Evolutionary conservation across 2,329 filamentous ascomycete genomes (phyloP).

Genomic region (Paraphaeosphaeria sporulosa): DNA sequence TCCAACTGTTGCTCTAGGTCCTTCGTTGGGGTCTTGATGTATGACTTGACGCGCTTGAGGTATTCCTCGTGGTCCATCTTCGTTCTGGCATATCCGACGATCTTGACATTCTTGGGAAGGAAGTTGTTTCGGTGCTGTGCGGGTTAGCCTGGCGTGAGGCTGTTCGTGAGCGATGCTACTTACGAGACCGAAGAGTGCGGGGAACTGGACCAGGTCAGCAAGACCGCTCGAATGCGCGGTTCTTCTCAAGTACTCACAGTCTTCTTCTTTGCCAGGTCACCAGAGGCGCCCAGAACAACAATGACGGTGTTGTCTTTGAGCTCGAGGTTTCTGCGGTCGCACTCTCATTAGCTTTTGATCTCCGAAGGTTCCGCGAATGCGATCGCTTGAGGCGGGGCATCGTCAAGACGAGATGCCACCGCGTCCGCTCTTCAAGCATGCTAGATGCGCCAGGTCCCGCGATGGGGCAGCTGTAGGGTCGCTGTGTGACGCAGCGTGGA

Average conservation of each 20-base stretch:
- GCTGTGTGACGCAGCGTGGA: not conserved
- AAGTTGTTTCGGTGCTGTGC: constrained; percentile 96
- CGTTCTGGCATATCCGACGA: constrained; percentile 98
- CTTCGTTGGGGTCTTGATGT: constrained; percentile 99
- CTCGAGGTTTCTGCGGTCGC: constrained; percentile 76
- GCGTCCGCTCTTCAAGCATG: not conserved
- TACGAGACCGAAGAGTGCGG: constrained; percentile 95
- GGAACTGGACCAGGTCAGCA: constrained; percentile 71
- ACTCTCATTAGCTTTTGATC: constrained; percentile 38
- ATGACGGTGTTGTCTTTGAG: constrained; percentile 99
- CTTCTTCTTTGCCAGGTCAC: constrained; percentile 99
- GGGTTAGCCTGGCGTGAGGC: constrained; percentile 28
- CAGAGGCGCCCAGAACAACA: constrained; percentile 94
- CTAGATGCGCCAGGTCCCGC: not conserved
- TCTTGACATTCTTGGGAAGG: constrained; percentile 92
- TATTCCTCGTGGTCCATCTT: constrained; percentile 99
- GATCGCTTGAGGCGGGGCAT: constrained; percentile 18
- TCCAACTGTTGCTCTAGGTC: constrained; percentile 95
- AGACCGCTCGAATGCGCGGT: constrained; percentile 12
- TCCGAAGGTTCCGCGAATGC: constrained; percentile 17
- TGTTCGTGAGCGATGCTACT: constrained; percentile 54
- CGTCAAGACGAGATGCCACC: not conserved
- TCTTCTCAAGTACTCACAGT: constrained; percentile 68
- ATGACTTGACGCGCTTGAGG: constrained; percentile 91
- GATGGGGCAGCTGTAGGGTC: not conserved